Conservation (phyloP, 2,329 filamentous ascomycete species). For the Colletotrichum caudatum region DNA sequence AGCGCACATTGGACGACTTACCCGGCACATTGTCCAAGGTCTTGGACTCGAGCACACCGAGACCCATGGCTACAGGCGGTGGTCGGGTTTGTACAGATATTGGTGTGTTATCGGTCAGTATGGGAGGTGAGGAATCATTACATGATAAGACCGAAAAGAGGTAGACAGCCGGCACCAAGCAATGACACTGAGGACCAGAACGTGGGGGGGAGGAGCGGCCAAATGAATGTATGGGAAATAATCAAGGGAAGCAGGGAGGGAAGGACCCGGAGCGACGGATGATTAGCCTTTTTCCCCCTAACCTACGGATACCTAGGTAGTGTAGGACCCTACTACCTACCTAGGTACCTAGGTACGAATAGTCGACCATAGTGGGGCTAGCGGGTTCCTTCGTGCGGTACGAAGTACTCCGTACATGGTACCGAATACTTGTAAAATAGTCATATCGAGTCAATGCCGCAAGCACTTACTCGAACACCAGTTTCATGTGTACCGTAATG, state of each 20-base stretch:
- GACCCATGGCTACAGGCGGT: slow-evolving; percentile 64
- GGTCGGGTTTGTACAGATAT: neutral
- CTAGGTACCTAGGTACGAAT: too few relatives aligned
- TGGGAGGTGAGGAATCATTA: slow-evolving; percentile 16
- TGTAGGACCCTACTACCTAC: too few relatives aligned
- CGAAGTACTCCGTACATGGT: neutral
- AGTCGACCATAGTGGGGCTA: neutral
- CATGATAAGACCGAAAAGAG: slow-evolving; percentile 6
- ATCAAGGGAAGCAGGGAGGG: neutral
- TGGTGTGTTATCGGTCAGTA: slow-evolving; percentile 2
- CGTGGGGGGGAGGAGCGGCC: neutral
- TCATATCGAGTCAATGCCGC: too few relatives aligned
- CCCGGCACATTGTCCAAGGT: slow-evolving; percentile 79
- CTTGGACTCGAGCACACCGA: slow-evolving; percentile 79
- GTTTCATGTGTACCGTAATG: too few relatives aligned
- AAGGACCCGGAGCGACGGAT: neutral
- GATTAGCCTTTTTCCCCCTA: neutral
- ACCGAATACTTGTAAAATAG: neutral
- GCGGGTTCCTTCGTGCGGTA: neutral
- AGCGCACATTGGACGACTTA: slow-evolving; percentile 52
- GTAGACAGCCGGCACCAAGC: neutral
- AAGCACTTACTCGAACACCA: too few relatives aligned
- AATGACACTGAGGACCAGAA: neutral
- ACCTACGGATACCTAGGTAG: too few relatives aligned
- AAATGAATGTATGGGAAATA: neutral